phyloP scores from a whole-genome alignment of 1,284 basidiomycete species.

The Schizophyllum commune region DNA sequence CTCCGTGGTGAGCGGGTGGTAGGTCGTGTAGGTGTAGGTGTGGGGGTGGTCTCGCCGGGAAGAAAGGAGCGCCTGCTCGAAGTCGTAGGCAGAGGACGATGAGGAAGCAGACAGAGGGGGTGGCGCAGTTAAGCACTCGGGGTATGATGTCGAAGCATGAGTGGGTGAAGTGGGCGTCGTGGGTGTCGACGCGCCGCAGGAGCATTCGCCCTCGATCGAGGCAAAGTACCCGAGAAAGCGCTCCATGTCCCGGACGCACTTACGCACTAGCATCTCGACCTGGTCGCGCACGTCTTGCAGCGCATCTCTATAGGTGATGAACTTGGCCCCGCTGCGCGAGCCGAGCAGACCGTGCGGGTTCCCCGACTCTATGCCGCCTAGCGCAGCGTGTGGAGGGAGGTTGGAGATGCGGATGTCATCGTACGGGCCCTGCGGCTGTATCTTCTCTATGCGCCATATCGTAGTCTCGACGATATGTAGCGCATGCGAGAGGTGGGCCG shows the following conservation, averaged over 20 bases:
- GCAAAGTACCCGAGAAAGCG: slow-evolving; percentile 76
- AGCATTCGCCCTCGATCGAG: slow-evolving; percentile 29
- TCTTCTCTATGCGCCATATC: slow-evolving; percentile 58
- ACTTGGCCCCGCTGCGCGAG: slow-evolving; percentile 45
- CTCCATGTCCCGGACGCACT: slow-evolving; percentile 73
- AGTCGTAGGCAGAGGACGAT: slow-evolving; percentile 7
- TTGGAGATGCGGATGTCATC: slow-evolving; percentile 52
- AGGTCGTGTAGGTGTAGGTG: slow-evolving; percentile 66
- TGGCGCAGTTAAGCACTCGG: slow-evolving; percentile 42
- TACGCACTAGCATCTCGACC: slow-evolving; percentile 50
- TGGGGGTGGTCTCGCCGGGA: slow-evolving; percentile 20
- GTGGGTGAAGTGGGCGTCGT: not conserved
- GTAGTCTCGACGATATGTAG: slow-evolving; percentile 63
- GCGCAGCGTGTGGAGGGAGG: slow-evolving; percentile 33
- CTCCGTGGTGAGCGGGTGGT: slow-evolving; percentile 79
- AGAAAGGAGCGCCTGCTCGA: slow-evolving; percentile 7
- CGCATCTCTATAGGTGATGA: slow-evolving; percentile 49
- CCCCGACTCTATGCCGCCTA: slow-evolving; percentile 70
- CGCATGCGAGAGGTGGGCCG: slow-evolving; percentile 71
- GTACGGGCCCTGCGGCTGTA: slow-evolving; percentile 38
- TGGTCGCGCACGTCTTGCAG: slow-evolving; percentile 50
- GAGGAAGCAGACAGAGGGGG: slow-evolving; percentile 20
- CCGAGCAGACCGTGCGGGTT: slow-evolving; percentile 71
- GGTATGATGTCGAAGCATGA: slow-evolving; percentile 42
- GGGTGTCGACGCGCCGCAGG: not conserved